Evolutionary conservation across 2,329 filamentous ascomycete genomes (phyloP), one percentile per base, ranked within the genome.

Genomic region (Neocucurbitaria cava): DNA sequence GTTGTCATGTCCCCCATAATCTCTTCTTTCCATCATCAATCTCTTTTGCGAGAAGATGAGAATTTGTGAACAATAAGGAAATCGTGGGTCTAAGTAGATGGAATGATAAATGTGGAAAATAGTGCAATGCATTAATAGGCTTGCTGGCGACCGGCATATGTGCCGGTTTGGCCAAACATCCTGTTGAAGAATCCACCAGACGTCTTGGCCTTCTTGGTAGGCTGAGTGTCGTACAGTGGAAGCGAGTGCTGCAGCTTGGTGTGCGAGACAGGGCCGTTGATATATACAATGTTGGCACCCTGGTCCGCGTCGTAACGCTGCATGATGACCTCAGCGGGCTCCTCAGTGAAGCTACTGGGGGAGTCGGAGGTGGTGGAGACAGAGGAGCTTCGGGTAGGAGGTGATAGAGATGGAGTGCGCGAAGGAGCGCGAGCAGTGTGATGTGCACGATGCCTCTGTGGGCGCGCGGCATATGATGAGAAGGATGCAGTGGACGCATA

Each of bases 331-430:
- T 72, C 66, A 9, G 59, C 58, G 36, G 66, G 64, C 58, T 75
- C 71, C 18, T 74, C 70, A 18, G 62, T 65, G 58, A 74, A 69
- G 64, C 71, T 75, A 28, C 64, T 59, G 35, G 75, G 71, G 13
- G 71, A 76, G 40, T 68, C 66, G 5, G 70, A 72, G 21, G 68
- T 66, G 7, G 64, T 64, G 7, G 72, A 74, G 48, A 68, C 65
- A 1, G 72, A 72, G n/a, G 71, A 73, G 68, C 72, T 75, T 54
- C 74, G 73, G 17, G 77, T 77, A 8, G 79, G 78, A 56, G 80
- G 80, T 30, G 80, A 82, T 26, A 82, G 73, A 33, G 79, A 82
- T 46, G 80, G 80, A 20, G 78, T 81, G 58, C 80, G 74, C n/a
- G 79, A 81, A 26, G 77, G 64, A 11, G 72, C 73, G 33, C 70